Percentiles rank a stretch among this genome's conserved stretches.
Evolutionary conservation across 2,329 filamentous ascomycete species (phyloP).

Genomic region (Fusarium coicis): DNA sequence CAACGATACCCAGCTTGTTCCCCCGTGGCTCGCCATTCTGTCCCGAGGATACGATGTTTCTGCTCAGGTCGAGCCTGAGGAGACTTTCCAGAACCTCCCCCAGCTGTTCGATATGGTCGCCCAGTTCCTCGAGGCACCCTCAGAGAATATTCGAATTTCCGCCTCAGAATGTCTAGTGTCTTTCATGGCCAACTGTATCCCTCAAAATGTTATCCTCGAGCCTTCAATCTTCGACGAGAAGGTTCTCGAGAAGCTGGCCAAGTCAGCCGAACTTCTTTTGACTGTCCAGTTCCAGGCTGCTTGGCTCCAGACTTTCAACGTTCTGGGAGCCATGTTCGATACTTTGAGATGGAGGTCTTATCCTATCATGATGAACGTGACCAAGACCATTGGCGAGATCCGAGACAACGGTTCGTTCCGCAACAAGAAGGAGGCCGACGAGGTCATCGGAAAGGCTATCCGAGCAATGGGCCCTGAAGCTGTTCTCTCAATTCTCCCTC

Average conservation of each 20-base stretch:
- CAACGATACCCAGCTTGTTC: constrained; percentile 93
- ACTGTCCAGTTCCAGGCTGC: constrained; percentile 93
- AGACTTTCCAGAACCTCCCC: constrained; percentile 91
- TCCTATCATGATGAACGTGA: constrained; percentile 79
- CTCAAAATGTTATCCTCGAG: constrained; percentile 82
- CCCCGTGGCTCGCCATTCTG: constrained; percentile 95
- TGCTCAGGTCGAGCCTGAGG: constrained; percentile 86
- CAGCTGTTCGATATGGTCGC: constrained; percentile 84
- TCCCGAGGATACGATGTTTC: constrained; percentile 95
- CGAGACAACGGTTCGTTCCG: constrained; percentile 88
- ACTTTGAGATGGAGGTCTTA: constrained; percentile 85
- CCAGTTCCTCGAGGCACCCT: constrained; percentile 84
- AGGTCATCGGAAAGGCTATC: constrained; percentile 87
- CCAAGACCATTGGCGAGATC: constrained; percentile 85
- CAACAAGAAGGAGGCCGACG: constrained; percentile 94
- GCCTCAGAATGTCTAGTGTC: constrained; percentile 95
- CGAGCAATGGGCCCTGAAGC: constrained; percentile 89
- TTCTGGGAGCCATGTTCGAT: constrained; percentile 88
- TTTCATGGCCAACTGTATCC: constrained; percentile 90
- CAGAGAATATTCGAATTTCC: constrained; percentile 92
- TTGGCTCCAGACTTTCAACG: constrained; percentile 94
- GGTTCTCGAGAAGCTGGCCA: constrained; percentile 82
- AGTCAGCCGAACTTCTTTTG: constrained; percentile 77
- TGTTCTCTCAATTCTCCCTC: constrained; percentile 82
- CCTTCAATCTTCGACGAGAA: constrained; percentile 95